Evolutionary conservation across 1,139 yeast genomes (phyloP).

Genomic region (Kurtzmaniella quercitrusa): DNA sequence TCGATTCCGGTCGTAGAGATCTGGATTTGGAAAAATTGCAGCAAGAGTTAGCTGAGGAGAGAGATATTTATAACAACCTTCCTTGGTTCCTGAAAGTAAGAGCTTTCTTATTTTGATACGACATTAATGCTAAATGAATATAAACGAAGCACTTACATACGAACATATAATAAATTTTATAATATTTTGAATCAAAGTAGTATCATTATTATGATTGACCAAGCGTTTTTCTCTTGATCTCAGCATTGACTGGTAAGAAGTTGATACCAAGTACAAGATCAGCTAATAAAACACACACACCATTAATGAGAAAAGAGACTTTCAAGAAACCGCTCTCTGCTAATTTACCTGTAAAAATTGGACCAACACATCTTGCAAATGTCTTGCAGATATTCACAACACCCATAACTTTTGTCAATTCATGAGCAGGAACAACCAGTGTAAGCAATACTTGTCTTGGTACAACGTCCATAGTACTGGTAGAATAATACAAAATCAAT

Average conservation of each 20-base stretch:
- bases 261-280: slow-evolving; percentile 39
- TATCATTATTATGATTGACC: background rate
- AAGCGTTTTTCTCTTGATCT: slow-evolving; percentile 17
- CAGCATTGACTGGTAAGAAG: slow-evolving; percentile 37
- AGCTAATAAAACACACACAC: slow-evolving; percentile 46
- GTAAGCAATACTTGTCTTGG: slow-evolving; percentile 81
- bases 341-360: slow-evolving; percentile 69
- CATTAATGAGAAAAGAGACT: slow-evolving; percentile 62
- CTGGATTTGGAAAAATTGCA: slow-evolving; percentile 34
- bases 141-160: background rate
- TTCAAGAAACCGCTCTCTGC: slow-evolving; percentile 52
- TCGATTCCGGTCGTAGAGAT: slow-evolving; percentile 38
- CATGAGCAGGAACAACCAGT: slow-evolving; percentile 57
- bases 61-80: slow-evolving; percentile 19
- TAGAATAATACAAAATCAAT: slow-evolving; percentile 46
- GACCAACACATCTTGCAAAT: slow-evolving; percentile 78
- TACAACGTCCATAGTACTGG: slow-evolving; percentile 84
- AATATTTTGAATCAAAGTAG: background rate
- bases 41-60: slow-evolving; percentile 36
- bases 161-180: background rate
- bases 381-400: slow-evolving; percentile 84
- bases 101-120: slow-evolving; percentile 22
- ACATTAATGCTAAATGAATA: background rate
- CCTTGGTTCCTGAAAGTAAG: slow-evolving; percentile 23
- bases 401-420: slow-evolving; percentile 77